Conservation (phyloP, 768 basidiomycete genomes). For the Grammothele lineata region DNA sequence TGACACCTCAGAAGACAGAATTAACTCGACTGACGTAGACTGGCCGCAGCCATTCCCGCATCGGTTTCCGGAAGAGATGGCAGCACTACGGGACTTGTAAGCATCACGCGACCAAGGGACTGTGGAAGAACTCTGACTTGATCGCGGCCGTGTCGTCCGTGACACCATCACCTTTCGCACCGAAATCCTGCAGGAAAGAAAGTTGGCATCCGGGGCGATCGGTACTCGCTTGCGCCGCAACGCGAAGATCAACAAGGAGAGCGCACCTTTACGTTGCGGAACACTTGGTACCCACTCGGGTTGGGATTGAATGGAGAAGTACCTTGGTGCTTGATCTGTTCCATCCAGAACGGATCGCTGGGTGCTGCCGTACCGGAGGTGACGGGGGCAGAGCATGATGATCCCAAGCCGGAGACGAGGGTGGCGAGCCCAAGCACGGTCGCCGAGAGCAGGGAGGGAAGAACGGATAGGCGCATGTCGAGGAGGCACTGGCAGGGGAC, state of each 20-base stretch:
- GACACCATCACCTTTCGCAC: slow-evolving; percentile 55
- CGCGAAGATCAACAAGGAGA: not conserved
- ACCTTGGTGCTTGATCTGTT: slow-evolving; percentile 62
- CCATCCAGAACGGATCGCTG: slow-evolving; percentile 63
- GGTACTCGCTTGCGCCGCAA: too few species aligned
- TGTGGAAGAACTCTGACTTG: slow-evolving; percentile 39
- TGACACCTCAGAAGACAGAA: not conserved
- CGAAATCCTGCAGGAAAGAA: slow-evolving; percentile 29
- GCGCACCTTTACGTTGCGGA: slow-evolving; percentile 62
- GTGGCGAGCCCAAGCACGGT: slow-evolving; percentile 14
- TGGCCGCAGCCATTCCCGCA: slow-evolving; percentile 60
- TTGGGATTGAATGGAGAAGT: slow-evolving; percentile 58
- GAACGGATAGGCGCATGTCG: slow-evolving; percentile 6
- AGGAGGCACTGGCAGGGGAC: not conserved
- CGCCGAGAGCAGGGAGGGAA: slow-evolving; percentile 8
- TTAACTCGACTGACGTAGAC: slow-evolving; percentile 39
- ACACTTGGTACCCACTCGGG: slow-evolving; percentile 55
- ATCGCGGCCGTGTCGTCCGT: slow-evolving; percentile 76
- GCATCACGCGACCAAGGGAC: not conserved
- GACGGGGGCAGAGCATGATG: slow-evolving; percentile 43
- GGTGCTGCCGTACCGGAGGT: slow-evolving; percentile 47
- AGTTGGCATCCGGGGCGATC: slow-evolving; percentile 1
- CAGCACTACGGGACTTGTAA: slow-evolving; percentile 37
- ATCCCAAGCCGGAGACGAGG: slow-evolving; percentile 37
- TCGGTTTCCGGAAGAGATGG: slow-evolving; percentile 58